These are phyloP conservation scores for Turritis glabra DNA, from an alignment of 345 rosid genomes.

Conservation along the genomic window DNA sequence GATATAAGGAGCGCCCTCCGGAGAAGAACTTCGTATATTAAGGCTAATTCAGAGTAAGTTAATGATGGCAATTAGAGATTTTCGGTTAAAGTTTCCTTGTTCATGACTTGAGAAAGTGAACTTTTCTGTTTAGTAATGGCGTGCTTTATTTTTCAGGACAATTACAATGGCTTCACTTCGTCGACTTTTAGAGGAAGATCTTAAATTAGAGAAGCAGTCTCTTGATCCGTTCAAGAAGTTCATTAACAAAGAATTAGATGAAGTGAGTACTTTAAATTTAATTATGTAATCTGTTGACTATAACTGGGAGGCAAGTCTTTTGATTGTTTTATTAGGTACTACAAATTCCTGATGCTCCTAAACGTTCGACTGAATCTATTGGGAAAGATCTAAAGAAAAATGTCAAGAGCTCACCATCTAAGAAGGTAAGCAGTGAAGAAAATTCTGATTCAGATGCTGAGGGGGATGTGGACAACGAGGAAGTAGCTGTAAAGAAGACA, in stretches of 20 bases:
- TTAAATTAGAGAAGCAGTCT: constrained; percentile 55
- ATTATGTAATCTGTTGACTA: neutral
- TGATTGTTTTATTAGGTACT: constrained; percentile 21
- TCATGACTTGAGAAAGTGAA: neutral
- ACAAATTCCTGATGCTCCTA: constrained; percentile 38
- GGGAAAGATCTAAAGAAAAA: constrained; percentile 45
- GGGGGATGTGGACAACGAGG: constrained; percentile 42
- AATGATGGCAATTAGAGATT: neutral
- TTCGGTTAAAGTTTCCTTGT: neutral
- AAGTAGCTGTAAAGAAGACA: constrained; percentile 42
- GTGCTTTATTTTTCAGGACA: constrained; percentile 40
- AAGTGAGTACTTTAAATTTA: constrained; percentile 42
- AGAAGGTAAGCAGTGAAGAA: constrained; percentile 39
- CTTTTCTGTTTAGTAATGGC: neutral
- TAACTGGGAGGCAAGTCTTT: constrained; percentile 7
- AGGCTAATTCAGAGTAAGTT: constrained; percentile 73
- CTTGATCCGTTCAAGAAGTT: constrained; percentile 77
- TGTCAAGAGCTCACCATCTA: constrained; percentile 45
- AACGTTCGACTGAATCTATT: constrained; percentile 41
- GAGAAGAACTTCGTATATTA: constrained; percentile 61
- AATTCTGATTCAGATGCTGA: constrained; percentile 50
- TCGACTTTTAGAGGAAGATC: constrained; percentile 84
- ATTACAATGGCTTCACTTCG: constrained; percentile 82
- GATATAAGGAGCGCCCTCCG: constrained; percentile 56
- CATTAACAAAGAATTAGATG: constrained; percentile 61